These are phyloP conservation scores for Debaryomyces psychrophilus DNA, from an alignment of 1,139 yeast species.

Conservation along the genomic window DNA sequence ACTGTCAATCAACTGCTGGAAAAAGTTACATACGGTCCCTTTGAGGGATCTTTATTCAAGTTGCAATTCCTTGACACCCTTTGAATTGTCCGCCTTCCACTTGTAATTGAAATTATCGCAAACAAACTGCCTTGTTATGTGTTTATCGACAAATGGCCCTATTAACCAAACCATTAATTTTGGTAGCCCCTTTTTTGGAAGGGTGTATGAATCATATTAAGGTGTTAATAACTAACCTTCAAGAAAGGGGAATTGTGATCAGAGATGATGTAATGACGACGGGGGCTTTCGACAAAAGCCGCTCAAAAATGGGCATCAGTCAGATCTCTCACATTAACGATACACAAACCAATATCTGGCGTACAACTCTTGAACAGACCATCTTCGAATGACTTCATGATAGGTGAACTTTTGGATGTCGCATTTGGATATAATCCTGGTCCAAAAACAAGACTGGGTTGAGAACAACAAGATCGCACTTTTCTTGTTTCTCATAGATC, in stretches of 20 bases:
- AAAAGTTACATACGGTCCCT: conserved; percentile 18
- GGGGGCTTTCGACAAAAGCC: conserved; percentile 6
- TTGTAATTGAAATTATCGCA: conserved; percentile 5
- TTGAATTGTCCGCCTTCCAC: conserved; percentile 6
- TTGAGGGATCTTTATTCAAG: conserved; percentile 18
- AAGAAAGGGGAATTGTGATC: conserved; percentile 10
- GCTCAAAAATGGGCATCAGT: conserved; percentile 12
- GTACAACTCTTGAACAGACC: conserved; percentile 9
- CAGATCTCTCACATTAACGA: conserved; percentile 12
- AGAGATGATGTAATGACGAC: conserved; percentile 12
- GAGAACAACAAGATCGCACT: conserved; percentile 1
- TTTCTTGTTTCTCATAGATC: conserved; percentile 11
- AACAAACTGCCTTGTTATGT: conserved; percentile 7
- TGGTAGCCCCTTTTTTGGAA: conserved; percentile 1
- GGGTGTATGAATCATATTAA: conserved; percentile 7
- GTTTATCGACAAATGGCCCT: conserved; percentile 7
- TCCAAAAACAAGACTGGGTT: conserved; percentile 6
- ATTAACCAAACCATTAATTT: conserved; percentile 7
- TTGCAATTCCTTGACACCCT: conserved; percentile 12
- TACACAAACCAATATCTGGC: conserved; percentile 9
- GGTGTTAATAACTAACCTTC: conserved; percentile 8
- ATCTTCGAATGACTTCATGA: conserved; percentile 7
- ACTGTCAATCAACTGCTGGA: conserved; percentile 10
- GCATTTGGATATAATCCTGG: conserved; percentile 5
- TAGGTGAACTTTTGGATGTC: conserved; percentile 12